phyloP scores from a whole-genome alignment of 495 filamentous ascomycete species.

The Podospora pseudocomata region DNA sequence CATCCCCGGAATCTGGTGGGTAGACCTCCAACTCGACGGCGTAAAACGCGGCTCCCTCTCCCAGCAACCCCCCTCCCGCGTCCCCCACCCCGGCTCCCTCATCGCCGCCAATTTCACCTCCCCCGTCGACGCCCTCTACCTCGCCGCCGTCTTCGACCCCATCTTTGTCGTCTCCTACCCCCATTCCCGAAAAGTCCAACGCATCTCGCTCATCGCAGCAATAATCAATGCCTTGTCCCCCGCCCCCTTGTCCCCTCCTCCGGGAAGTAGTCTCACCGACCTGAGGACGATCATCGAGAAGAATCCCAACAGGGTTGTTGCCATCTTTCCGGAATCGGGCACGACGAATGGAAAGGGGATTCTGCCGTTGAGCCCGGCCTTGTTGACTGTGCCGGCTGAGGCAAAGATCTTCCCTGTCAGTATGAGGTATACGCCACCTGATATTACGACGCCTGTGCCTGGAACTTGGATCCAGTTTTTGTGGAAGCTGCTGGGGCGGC shows the following conservation, averaged over 20 bases:
- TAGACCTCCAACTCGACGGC: constrained; percentile 92
- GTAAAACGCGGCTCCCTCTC: constrained; percentile 75
- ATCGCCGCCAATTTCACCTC: constrained; percentile 90
- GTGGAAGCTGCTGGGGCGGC: constrained; percentile 79
- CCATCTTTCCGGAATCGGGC: constrained; percentile 86
- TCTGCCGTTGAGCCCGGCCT: constrained; percentile 69
- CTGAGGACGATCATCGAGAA: constrained; percentile 58
- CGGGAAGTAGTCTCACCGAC: constrained; percentile 49
- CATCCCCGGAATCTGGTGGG: constrained; percentile 93
- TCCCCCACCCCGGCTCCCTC: constrained; percentile 71
- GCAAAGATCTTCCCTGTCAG: constrained; percentile 84
- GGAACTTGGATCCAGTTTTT: constrained; percentile 64
- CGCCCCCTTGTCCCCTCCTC: constrained; percentile 43
- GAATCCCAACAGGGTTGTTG: constrained; percentile 71
- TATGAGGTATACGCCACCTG: constrained; percentile 79
- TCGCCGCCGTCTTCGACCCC: constrained; percentile 95
- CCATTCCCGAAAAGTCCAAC: constrained; percentile 64
- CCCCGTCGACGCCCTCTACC: constrained; percentile 88
- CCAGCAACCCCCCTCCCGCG: constrained; percentile 57
- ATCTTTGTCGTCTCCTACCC: constrained; percentile 86
- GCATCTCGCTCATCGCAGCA: constrained; percentile 69
- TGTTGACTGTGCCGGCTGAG: constrained; percentile 59
- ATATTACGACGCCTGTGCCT: constrained; percentile 88
- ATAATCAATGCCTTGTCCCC: constrained; percentile 67
- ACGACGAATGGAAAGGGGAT: constrained; percentile 94